Conservation (phyloP, 2,329 filamentous ascomycete species). For the Endoconidiophora polonica region DNA sequence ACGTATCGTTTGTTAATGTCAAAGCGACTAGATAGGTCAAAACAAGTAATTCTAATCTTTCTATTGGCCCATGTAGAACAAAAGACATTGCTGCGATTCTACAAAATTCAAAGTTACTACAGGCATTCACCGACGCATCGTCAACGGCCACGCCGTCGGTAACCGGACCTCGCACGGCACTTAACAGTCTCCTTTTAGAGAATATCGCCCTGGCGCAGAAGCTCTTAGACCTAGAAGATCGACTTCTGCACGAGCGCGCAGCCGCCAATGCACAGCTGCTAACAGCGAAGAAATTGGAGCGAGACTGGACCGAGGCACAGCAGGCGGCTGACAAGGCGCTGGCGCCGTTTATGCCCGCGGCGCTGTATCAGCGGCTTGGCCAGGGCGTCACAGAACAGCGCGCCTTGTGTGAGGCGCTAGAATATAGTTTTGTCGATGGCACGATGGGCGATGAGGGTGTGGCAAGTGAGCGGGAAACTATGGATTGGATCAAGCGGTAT, state of each 20-base stretch:
- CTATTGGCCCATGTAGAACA: constrained; percentile 36
- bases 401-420: constrained; percentile 59
- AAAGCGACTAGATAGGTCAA: constrained; percentile 16
- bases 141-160: constrained; percentile 57
- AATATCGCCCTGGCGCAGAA: constrained; percentile 56
- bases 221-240: constrained; percentile 42
- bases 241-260: constrained; percentile 43
- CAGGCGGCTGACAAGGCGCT: constrained; percentile 74
- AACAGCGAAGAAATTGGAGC: constrained; percentile 68
- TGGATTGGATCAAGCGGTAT: constrained; percentile 70
- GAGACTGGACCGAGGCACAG: constrained; percentile 84
- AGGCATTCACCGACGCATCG: constrained; percentile 54
- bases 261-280: constrained; percentile 67
- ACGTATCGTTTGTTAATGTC: not conserved
- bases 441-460: constrained; percentile 20
- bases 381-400: constrained; percentile 73
- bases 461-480: constrained; percentile 64
- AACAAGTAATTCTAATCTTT: constrained; percentile 1
- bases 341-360: constrained; percentile 68
- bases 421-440: constrained; percentile 78
- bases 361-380: constrained; percentile 66
- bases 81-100: constrained; percentile 60
- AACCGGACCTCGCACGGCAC: constrained; percentile 42
- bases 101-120: constrained; percentile 46
- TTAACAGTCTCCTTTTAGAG: constrained; percentile 48